Conservation (phyloP, 2,329 filamentous ascomycete species). For the Endothia cerciana region DNA sequence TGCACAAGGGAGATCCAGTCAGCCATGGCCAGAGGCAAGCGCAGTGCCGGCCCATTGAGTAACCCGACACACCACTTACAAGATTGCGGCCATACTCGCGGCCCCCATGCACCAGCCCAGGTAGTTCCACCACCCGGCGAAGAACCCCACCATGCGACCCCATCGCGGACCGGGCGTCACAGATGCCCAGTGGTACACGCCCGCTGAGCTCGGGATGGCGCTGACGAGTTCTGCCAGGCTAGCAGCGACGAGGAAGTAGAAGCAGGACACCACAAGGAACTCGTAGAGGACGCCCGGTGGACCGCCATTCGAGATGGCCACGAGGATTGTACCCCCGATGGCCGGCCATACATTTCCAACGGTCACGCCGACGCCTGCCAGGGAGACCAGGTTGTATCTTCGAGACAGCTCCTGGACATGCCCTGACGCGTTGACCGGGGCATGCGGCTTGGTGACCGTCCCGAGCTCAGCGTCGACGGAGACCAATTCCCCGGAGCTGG, state of each 20-base stretch:
- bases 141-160: conserved; percentile 54
- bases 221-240: conserved; percentile 64
- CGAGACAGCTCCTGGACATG: conserved; percentile 46
- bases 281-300: conserved; percentile 66
- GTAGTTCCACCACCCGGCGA: conserved; percentile 52
- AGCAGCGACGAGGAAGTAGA: conserved; percentile 62
- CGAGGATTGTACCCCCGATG: conserved; percentile 48
- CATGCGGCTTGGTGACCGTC: not conserved
- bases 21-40: not conserved
- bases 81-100: conserved; percentile 46
- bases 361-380: conserved; percentile 46
- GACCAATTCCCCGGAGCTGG: not conserved
- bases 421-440: conserved; percentile 44
- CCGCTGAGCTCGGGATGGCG: conserved; percentile 63
- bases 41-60: too few relatives aligned
- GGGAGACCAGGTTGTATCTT: conserved; percentile 46
- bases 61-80: conserved; percentile 28
- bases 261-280: conserved; percentile 53
- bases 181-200: conserved; percentile 66
- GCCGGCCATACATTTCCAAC: conserved; percentile 50
- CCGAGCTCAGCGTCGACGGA: conserved; percentile 18
- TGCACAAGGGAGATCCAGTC: not conserved
- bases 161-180: conserved; percentile 56
- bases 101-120: conserved; percentile 46
- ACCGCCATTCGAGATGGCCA: conserved; percentile 64